A percentile compares a stretch with the other conserved stretches of the same genome.
Conservation (phyloP, 306 rosid genomes). For the Acacia melanoxylon region DNA sequence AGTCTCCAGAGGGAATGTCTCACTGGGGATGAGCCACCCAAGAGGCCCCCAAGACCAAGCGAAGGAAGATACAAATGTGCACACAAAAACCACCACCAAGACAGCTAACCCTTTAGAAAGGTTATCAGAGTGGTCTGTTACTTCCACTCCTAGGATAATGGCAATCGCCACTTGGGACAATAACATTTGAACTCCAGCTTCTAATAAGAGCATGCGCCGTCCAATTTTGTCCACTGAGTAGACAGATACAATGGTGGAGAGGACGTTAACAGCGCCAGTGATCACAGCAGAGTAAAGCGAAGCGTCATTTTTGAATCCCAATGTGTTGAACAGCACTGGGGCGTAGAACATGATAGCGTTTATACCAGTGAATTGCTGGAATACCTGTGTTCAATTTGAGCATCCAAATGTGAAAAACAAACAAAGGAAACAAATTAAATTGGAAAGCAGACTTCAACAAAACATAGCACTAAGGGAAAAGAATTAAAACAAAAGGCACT, state of each 20-base stretch:
- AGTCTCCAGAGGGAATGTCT: constrained; percentile 87
- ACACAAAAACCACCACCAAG: constrained; percentile 66
- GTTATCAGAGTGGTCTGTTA: constrained; percentile 45
- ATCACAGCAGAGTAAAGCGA: constrained; percentile 84
- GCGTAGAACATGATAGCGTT: constrained; percentile 97
- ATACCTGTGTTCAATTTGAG: constrained; percentile 48
- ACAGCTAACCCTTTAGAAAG: constrained; percentile 52
- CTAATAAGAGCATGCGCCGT: constrained; percentile 67
- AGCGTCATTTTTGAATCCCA: constrained; percentile 77
- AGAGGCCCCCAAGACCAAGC: constrained; percentile 99
- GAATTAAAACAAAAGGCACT: neutral
- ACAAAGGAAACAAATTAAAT: neutral
- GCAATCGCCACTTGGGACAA: constrained; percentile 75
- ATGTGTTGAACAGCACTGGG: constrained; percentile 73
- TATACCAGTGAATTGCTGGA: constrained; percentile 92
- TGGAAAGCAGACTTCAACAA: no score
- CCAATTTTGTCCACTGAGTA: constrained; percentile 83
- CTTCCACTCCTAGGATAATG: constrained; percentile 57
- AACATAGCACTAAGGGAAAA: neutral
- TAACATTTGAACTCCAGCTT: constrained; percentile 93
- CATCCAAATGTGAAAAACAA: neutral
- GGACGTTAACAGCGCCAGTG: constrained; percentile 82
- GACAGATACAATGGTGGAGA: constrained; percentile 73
- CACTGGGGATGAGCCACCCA: constrained; percentile 91
- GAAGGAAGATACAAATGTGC: constrained; percentile 79